A percentile compares a stretch with the other conserved stretches of the same genome.
These are phyloP conservation scores for Plasmodium sp. DNA, from an alignment of 169 alveolate genomes.

Conservation along the genomic window DNA sequence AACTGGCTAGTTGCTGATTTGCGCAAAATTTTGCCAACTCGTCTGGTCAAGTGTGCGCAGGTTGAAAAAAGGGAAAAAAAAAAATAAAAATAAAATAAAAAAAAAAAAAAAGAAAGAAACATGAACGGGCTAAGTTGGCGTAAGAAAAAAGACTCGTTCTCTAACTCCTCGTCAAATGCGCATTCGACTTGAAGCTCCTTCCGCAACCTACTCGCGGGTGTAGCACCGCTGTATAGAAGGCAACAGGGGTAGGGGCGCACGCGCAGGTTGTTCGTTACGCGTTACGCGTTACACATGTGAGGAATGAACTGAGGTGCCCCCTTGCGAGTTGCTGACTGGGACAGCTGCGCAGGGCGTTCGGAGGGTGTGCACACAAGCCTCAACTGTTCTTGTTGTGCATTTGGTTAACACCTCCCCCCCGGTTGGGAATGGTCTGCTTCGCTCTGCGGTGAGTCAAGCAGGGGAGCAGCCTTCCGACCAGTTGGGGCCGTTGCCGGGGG, in stretches of 20 bases:
- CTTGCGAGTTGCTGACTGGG: neutral
- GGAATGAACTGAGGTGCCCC: neutral
- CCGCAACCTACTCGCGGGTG: neutral
- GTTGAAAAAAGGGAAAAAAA: neutral
- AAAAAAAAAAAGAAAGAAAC: neutral
- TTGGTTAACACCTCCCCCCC: neutral
- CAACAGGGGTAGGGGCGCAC: neutral
- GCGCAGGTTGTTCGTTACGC: neutral
- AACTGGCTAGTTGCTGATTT: neutral
- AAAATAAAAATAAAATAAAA: constrained; percentile 4
- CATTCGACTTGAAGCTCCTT: neutral
- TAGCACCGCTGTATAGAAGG: neutral
- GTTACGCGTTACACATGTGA: neutral
- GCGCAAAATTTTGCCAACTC: neutral
- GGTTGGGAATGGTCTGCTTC: constrained; percentile 27
- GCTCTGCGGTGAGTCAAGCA: neutral
- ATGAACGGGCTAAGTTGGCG: neutral
- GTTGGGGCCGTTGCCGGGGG: neutral
- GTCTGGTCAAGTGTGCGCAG: neutral
- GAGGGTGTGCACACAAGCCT: neutral
- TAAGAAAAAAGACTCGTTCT: neutral
- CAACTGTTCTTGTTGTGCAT: neutral
- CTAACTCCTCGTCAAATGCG: neutral
- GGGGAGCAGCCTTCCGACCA: neutral
- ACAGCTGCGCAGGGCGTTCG: neutral